These are phyloP conservation scores for Phytophthora quininea DNA, from an alignment of 352 stramenopile genomes.

Conservation along the genomic window DNA sequence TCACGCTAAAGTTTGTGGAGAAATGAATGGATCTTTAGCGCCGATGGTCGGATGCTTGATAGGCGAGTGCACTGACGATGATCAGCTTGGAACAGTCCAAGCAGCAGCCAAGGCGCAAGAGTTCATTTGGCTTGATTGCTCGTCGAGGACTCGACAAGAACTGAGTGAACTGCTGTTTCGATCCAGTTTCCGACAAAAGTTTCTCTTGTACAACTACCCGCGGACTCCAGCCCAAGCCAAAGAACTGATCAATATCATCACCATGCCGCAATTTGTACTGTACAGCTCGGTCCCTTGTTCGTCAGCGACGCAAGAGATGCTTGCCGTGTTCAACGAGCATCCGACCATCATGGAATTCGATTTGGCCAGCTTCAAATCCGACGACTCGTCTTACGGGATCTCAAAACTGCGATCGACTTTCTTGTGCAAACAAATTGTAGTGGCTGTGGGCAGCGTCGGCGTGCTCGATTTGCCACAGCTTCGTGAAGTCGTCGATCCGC, in stretches of 20 bases:
- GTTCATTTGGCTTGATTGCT: constrained; percentile 37
- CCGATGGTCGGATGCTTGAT: constrained; percentile 42
- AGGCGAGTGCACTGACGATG: constrained; percentile 13
- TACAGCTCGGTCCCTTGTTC: constrained; percentile 19
- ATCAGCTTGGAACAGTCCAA: constrained; percentile 20
- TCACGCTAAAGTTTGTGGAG: background rate
- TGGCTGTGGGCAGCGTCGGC: constrained; percentile 32
- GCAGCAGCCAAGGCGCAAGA: constrained; percentile 25
- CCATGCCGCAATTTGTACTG: constrained; percentile 29
- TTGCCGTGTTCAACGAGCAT: constrained; percentile 29
- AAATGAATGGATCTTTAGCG: constrained; percentile 12
- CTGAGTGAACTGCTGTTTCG: constrained; percentile 33
- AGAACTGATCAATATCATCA: constrained; percentile 25
- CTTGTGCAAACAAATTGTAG: constrained; percentile 43
- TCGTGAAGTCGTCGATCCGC: constrained; percentile 17
- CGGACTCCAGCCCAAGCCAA: constrained; percentile 16
- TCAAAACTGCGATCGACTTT: constrained; percentile 28
- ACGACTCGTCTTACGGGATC: background rate
- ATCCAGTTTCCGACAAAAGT: constrained; percentile 26
- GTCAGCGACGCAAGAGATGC: constrained; percentile 11
- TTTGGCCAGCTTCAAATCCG: constrained; percentile 7
- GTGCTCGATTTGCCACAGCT: constrained; percentile 21
- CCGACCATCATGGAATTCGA: constrained; percentile 38
- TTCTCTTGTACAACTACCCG: constrained; percentile 44
- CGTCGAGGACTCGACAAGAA: constrained; percentile 1